A percentile compares a stretch with the other conserved stretches of the same genome.
Conservation (phyloP, 768 basidiomycete genomes). For the Panellus pusillus region DNA sequence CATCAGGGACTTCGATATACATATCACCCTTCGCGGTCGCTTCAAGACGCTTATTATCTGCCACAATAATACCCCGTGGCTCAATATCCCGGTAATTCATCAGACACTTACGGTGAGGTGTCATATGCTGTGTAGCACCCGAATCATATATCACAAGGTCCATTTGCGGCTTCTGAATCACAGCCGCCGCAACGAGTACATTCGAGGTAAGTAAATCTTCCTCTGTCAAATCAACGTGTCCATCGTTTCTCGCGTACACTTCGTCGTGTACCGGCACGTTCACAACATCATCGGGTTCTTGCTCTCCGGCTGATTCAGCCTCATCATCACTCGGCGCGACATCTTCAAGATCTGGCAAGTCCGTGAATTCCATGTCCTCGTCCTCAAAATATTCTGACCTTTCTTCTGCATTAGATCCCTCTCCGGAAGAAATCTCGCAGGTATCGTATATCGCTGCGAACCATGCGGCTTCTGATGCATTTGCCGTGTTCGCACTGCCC, state of each 20-base stretch:
- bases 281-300: not conserved
- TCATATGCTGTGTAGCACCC: slow-evolving; percentile 36
- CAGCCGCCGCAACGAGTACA: not conserved
- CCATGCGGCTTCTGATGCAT: not conserved
- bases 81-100: slow-evolving; percentile 27
- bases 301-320: not conserved
- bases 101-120: slow-evolving; percentile 30
- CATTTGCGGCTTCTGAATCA: not conserved
- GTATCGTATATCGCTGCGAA: not conserved
- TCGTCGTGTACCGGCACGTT: not conserved
- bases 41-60: slow-evolving; percentile 27
- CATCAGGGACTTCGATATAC: slow-evolving; percentile 25
- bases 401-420: not conserved
- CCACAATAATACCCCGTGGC: slow-evolving; percentile 28
- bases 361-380: not conserved
- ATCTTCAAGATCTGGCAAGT: not conserved
- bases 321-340: not conserved
- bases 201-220: not conserved
- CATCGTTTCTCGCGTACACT: no score
- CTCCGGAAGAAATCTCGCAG: not conserved
- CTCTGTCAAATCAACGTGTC: not conserved
- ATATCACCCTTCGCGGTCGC: slow-evolving; percentile 33
- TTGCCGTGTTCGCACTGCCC: not conserved
- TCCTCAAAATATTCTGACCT: no score
- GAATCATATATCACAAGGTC: slow-evolving; percentile 34